phyloP scores from a whole-genome alignment of 805 yeast genomes.

The Komagataella kurtzmanii region DNA sequence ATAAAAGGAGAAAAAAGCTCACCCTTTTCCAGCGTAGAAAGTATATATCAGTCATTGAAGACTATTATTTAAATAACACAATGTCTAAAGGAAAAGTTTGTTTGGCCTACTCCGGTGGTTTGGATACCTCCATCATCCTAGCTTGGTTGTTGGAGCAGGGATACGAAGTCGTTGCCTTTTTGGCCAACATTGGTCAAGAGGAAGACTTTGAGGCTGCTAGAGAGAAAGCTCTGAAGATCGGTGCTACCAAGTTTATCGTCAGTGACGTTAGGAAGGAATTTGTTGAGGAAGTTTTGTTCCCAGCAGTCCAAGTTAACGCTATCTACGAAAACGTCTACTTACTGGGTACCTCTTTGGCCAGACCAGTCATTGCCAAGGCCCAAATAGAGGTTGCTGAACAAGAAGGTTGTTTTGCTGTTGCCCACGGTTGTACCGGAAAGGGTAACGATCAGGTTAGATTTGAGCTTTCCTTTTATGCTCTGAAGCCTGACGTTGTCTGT shows the following conservation, averaged over 20 bases:
- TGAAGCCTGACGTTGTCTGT: conserved; percentile 92
- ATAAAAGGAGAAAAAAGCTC: neutral
- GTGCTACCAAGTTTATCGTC: conserved; percentile 90
- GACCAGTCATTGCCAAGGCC: conserved; percentile 98
- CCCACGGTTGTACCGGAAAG: conserved; percentile 99
- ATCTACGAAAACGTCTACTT: conserved; percentile 95
- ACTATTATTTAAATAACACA: conserved; percentile 5
- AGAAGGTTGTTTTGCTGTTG: conserved; percentile 96
- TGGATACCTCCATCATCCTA: conserved; percentile 92
- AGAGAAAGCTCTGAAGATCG: conserved; percentile 89
- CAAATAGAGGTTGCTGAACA: conserved; percentile 94
- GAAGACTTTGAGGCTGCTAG: conserved; percentile 97
- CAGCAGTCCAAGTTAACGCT: conserved; percentile 96
- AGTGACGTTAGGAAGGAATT: conserved; percentile 94
- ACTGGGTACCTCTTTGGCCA: conserved; percentile 94
- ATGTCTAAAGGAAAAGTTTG: conserved; percentile 99
- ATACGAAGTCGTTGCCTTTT: conserved; percentile 94
- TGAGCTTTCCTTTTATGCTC: conserved; percentile 92
- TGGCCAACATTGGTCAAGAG: conserved; percentile 98
- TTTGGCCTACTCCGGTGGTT: conserved; percentile 98
- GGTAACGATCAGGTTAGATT: conserved; percentile 99
- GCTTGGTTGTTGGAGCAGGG: conserved; percentile 98
- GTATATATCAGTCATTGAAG: neutral
- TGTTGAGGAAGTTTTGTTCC: conserved; percentile 84
- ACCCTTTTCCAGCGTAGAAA: neutral